Evolutionary conservation across 441 rosid species (phyloP).

Genomic region (Erodium texanum): DNA sequence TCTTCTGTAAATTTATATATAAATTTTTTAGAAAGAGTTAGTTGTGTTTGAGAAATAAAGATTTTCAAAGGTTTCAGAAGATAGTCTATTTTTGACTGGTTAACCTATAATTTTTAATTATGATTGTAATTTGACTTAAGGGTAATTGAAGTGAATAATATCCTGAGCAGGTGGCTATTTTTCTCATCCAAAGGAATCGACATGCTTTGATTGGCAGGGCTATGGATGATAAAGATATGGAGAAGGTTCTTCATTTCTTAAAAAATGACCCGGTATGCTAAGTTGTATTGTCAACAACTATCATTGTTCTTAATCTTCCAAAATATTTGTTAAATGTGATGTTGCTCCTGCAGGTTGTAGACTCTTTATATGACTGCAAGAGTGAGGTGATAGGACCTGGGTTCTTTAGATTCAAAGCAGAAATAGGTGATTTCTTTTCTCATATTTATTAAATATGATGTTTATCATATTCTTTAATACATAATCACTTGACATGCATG

Average conservation of each 20-base stretch:
- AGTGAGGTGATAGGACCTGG: constrained; percentile 99
- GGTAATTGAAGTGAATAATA: constrained; percentile 11
- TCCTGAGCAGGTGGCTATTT: constrained; percentile 72
- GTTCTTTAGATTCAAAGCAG: constrained; percentile 95
- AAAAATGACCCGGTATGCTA: constrained; percentile 76
- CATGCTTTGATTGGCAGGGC: constrained; percentile 99
- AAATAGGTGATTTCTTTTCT: constrained; percentile 82
- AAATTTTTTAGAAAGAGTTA: neutral
- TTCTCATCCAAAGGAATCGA: constrained; percentile 95
- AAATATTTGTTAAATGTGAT: constrained; percentile 8
- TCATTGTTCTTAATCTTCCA: neutral
- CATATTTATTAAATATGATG: no score
- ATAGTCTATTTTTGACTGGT: neutral
- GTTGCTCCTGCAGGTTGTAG: constrained; percentile 62
- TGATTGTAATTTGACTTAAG: neutral
- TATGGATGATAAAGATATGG: constrained; percentile 93
- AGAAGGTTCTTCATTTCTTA: constrained; percentile 75
- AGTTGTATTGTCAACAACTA: constrained; percentile 10
- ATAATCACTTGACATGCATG: no score
- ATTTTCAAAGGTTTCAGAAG: neutral
- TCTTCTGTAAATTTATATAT: neutral
- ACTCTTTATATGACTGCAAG: constrained; percentile 93
- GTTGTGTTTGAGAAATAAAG: neutral
- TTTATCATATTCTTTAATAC: no score
- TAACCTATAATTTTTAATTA: neutral